phyloP scores from a whole-genome alignment of 2,329 filamentous ascomycete genomes.

The Colletotrichum brevisporum region DNA sequence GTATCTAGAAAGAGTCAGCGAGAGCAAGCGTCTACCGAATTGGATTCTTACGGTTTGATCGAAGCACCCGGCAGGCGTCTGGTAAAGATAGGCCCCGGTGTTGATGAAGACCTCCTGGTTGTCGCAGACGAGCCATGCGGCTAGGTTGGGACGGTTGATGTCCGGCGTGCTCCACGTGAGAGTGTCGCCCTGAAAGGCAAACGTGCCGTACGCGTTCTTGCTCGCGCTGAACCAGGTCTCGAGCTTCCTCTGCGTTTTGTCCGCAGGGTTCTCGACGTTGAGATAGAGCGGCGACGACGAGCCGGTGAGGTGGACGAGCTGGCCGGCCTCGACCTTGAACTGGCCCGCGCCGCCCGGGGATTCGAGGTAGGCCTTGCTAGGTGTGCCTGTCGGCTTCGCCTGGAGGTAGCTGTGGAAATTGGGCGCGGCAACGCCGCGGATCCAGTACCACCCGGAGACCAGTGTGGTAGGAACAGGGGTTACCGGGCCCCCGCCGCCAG shows the following conservation, averaged over 20 bases:
- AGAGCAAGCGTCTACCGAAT: background rate
- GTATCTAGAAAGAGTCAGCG: conserved; percentile 32
- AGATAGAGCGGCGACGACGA: conserved; percentile 58
- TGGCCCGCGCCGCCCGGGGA: conserved; percentile 69
- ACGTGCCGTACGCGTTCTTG: conserved; percentile 68
- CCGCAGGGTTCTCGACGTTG: conserved; percentile 61
- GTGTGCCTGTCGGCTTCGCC: conserved; percentile 57
- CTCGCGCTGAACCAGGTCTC: conserved; percentile 64
- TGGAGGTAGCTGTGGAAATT: conserved; percentile 72
- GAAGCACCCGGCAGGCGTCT: conserved; percentile 69
- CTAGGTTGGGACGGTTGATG: conserved; percentile 66
- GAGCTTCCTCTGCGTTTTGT: conserved; percentile 63
- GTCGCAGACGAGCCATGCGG: conserved; percentile 72
- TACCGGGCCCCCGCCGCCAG: conserved; percentile 21
- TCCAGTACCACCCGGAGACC: conserved; percentile 67
- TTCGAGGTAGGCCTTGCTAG: conserved; percentile 65
- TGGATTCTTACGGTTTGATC: conserved; percentile 67
- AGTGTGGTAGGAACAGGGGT: conserved; percentile 54
- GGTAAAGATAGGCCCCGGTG: conserved; percentile 70
- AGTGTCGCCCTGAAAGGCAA: conserved; percentile 71
- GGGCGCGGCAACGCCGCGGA: conserved; percentile 69
- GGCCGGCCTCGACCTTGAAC: conserved; percentile 68
- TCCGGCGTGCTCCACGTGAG: conserved; percentile 66
- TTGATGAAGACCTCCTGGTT: conserved; percentile 69
- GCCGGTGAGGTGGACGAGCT: conserved; percentile 66